Evolutionary conservation across 163 green algal species (phyloP).

Genomic region (Volvox carteri): DNA sequence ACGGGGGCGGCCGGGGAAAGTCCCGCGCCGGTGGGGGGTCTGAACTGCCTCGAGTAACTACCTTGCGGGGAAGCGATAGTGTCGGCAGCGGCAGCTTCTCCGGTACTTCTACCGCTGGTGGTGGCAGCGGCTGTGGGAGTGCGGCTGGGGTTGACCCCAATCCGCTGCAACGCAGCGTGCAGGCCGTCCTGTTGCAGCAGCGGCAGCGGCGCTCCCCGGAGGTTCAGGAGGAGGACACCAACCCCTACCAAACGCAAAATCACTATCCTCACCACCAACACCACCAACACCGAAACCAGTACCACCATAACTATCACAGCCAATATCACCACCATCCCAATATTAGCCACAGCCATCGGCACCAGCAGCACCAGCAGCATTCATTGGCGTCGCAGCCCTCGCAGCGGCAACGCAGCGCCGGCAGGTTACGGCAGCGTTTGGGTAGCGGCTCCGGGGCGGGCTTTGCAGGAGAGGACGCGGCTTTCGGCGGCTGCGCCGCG

Average conservation of each 20-base stretch:
- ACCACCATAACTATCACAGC: not conserved
- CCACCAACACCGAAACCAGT: not conserved
- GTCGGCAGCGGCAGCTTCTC: not conserved
- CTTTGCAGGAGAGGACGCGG: not conserved
- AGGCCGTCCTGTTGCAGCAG: not conserved
- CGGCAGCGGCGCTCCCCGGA: not conserved
- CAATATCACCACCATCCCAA: not conserved
- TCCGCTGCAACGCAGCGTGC: slow-evolving; percentile 25
- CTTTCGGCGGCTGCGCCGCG: not conserved
- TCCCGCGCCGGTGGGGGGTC: not conserved
- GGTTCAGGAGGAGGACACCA: not conserved
- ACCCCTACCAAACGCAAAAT: not conserved
- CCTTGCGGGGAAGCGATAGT: not conserved
- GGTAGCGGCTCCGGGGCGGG: not conserved
- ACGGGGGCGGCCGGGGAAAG: not conserved
- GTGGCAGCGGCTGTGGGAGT: not conserved
- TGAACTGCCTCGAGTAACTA: not conserved
- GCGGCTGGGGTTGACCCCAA: not conserved
- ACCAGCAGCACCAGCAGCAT: not conserved
- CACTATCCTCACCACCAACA: not conserved
- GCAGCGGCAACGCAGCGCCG: slow-evolving; percentile 12
- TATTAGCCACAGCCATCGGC: not conserved
- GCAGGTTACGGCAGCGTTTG: not conserved
- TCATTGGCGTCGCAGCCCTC: not conserved
- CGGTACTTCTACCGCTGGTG: not conserved